phyloP scores from a whole-genome alignment of 805 yeast species.

The Saturnispora zaruensis region DNA sequence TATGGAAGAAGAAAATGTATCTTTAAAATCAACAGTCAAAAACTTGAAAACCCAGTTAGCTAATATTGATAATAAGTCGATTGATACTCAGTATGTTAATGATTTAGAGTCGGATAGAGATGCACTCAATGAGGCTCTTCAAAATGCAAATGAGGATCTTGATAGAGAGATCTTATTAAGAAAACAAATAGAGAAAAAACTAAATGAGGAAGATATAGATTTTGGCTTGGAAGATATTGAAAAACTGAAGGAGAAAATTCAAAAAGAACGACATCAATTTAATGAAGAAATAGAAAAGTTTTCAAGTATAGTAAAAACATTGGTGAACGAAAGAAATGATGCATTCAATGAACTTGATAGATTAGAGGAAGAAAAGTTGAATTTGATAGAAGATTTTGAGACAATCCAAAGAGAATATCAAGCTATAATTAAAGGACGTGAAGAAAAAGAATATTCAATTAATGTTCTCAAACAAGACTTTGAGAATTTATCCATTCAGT shows the following conservation, averaged over 20 bases:
- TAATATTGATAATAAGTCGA: background rate
- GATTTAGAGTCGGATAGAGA: conserved; percentile 16
- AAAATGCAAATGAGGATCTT: conserved; percentile 3
- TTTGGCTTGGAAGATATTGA: conserved; percentile 6
- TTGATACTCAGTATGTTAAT: conserved; percentile 2
- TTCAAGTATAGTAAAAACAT: conserved; percentile 18
- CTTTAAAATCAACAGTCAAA: conserved; percentile 15
- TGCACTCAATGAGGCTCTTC: conserved; percentile 6
- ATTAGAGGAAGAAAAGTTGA: conserved; percentile 30
- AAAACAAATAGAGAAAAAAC: background rate
- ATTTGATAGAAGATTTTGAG: conserved; percentile 31
- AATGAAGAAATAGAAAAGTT: conserved; percentile 16
- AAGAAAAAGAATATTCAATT: background rate
- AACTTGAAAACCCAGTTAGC: conserved; percentile 8
- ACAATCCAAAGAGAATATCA: conserved; percentile 20
- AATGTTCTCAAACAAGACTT: conserved; percentile 27
- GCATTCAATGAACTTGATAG: conserved; percentile 29
- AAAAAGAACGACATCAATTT: conserved; percentile 6
- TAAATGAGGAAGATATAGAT: background rate
- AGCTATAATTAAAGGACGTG: conserved; percentile 1
- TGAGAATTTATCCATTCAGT: conserved; percentile 29
- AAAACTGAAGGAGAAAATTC: conserved; percentile 4
- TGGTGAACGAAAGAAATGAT: conserved; percentile 19
- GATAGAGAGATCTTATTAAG: conserved; percentile 1
- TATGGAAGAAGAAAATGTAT: background rate